Evolutionary conservation across 202 grass and related monocot species (phyloP).

Genomic region (Zizania palustris): DNA sequence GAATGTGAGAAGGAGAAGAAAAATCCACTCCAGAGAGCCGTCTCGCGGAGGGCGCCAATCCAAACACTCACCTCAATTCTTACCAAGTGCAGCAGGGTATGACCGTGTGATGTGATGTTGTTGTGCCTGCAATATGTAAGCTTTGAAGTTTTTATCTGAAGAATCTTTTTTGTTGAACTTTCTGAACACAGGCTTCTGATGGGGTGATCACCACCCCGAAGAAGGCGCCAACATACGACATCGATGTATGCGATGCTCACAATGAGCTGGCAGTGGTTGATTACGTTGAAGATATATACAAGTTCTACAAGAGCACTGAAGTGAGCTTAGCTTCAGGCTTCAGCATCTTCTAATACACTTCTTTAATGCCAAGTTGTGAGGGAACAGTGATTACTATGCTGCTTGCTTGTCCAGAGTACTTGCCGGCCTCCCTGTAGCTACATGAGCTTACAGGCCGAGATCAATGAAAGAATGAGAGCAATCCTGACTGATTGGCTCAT

Average conservation of each 20-base stretch:
- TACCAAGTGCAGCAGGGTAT: constrained; percentile 50
- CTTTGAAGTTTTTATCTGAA: neutral
- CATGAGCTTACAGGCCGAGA: constrained; percentile 58
- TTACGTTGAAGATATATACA: constrained; percentile 66
- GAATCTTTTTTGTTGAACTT: constrained; percentile 1
- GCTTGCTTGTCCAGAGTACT: constrained; percentile 20
- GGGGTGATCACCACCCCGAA: constrained; percentile 49
- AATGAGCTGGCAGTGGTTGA: constrained; percentile 67
- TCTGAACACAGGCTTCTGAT: constrained; percentile 59
- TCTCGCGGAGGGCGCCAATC: constrained; percentile 41
- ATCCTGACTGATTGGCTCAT: constrained; percentile 68
- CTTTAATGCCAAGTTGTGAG: neutral
- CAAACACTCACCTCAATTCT: constrained; percentile 25
- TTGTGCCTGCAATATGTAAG: constrained; percentile 11
- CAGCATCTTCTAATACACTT: neutral
- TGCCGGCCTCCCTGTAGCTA: constrained; percentile 51
- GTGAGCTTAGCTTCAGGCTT: constrained; percentile 35
- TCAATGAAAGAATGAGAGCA: constrained; percentile 68
- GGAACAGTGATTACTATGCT: neutral
- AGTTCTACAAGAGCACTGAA: constrained; percentile 58
- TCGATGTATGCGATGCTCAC: constrained; percentile 52
- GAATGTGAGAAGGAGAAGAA: constrained; percentile 53
- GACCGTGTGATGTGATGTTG: constrained; percentile 11
- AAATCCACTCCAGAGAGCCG: constrained; percentile 6
- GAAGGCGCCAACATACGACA: constrained; percentile 37